Percentiles rank a stretch among this genome's conserved stretches.
These are phyloP conservation scores for Saccharomyces pastorianus DNA, from an alignment of 1,139 yeast genomes.

Conservation along the genomic window DNA sequence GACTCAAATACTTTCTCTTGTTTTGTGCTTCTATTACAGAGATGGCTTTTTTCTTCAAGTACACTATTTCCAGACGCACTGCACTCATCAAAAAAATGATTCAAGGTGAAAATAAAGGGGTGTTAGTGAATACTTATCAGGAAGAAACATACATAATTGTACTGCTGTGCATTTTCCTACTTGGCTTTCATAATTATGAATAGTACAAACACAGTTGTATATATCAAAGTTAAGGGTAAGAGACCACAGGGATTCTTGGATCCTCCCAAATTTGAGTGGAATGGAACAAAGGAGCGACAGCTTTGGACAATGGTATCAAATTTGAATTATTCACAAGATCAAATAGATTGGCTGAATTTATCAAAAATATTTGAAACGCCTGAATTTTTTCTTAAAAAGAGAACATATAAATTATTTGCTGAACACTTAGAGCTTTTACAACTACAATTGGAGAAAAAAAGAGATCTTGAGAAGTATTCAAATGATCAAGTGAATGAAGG, in stretches of 20 bases:
- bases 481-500: neutral
- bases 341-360: slow-evolving; percentile 35
- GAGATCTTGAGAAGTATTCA: slow-evolving; percentile 3
- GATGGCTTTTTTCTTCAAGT: neutral
- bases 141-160: neutral
- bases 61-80: neutral
- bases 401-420: slow-evolving; percentile 26
- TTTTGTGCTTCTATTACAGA: neutral
- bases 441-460: slow-evolving; percentile 19
- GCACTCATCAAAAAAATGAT: neutral
- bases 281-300: slow-evolving; percentile 33
- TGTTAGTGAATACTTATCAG: neutral
- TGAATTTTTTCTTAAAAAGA: slow-evolving; percentile 22
- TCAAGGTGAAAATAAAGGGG: neutral
- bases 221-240: slow-evolving; percentile 31
- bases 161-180: neutral
- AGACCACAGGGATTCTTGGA: slow-evolving; percentile 36
- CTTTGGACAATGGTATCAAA: slow-evolving; percentile 38
- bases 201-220: slow-evolving; percentile 24
- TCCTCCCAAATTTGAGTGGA: slow-evolving; percentile 39
- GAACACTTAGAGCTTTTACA: slow-evolving; percentile 23
- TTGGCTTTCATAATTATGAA: slow-evolving; percentile 15
- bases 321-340: slow-evolving; percentile 29
- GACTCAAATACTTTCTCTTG: neutral
- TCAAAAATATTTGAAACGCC: slow-evolving; percentile 25